Evolutionary conservation across 1,284 basidiomycete species (phyloP).

Genomic region (Ustilago cynodontis): DNA sequence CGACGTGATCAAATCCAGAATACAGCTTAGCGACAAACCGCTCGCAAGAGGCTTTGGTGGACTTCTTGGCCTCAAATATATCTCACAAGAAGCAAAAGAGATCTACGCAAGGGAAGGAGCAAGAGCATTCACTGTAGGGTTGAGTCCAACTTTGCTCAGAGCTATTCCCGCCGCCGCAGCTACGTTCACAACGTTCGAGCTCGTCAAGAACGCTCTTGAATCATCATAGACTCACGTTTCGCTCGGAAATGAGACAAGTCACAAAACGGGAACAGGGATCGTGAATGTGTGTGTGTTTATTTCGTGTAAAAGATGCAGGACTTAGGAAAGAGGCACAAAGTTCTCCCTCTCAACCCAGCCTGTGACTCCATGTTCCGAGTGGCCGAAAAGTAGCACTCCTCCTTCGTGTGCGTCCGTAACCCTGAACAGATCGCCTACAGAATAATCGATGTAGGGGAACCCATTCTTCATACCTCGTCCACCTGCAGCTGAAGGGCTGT

Average conservation of each 20-base stretch:
- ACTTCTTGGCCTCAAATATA: slow-evolving; percentile 33
- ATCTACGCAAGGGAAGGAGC: slow-evolving; percentile 39
- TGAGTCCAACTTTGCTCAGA: slow-evolving; percentile 57
- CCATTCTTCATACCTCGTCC: slow-evolving; percentile 26
- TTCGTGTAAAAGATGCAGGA: neutral
- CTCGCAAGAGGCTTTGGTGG: slow-evolving; percentile 35
- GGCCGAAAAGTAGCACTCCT: slow-evolving; percentile 34
- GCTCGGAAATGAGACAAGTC: neutral
- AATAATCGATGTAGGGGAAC: slow-evolving; percentile 44
- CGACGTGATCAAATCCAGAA: slow-evolving; percentile 55
- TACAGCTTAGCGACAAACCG: slow-evolving; percentile 42
- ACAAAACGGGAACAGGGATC: neutral
- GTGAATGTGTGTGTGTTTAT: neutral
- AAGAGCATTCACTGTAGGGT: slow-evolving; percentile 44
- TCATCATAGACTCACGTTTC: neutral
- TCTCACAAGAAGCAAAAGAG: slow-evolving; percentile 28
- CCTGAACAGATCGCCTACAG: slow-evolving; percentile 49
- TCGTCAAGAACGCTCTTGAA: slow-evolving; percentile 49
- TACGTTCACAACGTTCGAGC: slow-evolving; percentile 60
- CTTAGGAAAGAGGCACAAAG: slow-evolving; percentile 42
- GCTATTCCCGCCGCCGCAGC: slow-evolving; percentile 60
- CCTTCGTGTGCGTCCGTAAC: slow-evolving; percentile 36
- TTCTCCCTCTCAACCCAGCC: slow-evolving; percentile 55
- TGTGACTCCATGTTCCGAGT: slow-evolving; percentile 34
- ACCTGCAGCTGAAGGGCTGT: slow-evolving; percentile 20